Base-by-base conservation (phyloP, 306 rosid species). In the Cicer cuneatum region DNA sequence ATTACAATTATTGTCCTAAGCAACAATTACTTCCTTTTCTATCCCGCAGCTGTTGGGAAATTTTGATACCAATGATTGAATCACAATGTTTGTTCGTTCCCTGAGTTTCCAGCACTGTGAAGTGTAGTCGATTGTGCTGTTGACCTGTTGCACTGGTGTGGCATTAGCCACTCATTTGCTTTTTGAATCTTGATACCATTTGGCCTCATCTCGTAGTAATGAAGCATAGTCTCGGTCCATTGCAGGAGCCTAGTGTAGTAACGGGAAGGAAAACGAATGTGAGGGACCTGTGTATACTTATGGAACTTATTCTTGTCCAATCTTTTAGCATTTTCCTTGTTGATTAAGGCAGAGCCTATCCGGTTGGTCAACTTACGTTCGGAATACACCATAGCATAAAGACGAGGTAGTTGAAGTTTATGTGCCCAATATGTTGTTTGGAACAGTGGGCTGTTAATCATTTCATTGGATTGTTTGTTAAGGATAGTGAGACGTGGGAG, bases 391-490 rank as follows among this genome's bases (percentile, higher is more conserved):
- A 56, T 37, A 2, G 78, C 78, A 19, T 7, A 72, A 10, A 53
- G 68, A 51, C 54, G 63, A 65, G 83, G 83, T 43, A 79, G 74
- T 59, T 33, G 68, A 54, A 72, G 53, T 18, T 67, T 72, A 8
- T 54, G 61, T 7, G 52, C n/a, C 83, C 83, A 79, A n/a, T 72
- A 72, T n/a, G 8, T 54, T 64, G 43, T 72, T 45, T 72, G 78
- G 69, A 72, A 65, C 16, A 65, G 6, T 8, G 78, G 24, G 46
- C 83, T 72, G 38, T 53, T 65, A 66, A 79, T 79, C 4, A 79
- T 64, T 33, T 38, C 46, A 54, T 21, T 18, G 33, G 37, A 43
- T 79, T 72, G 69, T 51, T 64, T 73, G 64, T 72, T 66, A 49
- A 79, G 70, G 63, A 54, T 66, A 16, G 56, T 72, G 10, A 72